Conservation (phyloP, 441 rosid genomes). For the Gossypium schwendimanii region DNA sequence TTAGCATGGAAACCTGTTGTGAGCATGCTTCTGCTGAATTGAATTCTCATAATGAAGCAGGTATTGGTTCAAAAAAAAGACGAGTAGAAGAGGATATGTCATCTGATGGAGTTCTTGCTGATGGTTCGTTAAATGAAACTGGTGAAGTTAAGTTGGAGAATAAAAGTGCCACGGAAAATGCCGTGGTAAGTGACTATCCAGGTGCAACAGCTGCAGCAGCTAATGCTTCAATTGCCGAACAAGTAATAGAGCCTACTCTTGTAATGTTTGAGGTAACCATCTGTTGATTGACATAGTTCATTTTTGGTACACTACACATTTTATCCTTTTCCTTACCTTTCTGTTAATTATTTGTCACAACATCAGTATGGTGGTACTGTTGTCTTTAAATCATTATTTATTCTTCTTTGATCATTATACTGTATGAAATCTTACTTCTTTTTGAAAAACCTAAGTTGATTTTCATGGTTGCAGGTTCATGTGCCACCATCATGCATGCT, state of each 20-base stretch:
- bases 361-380: neutral
- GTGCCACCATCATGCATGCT: slow-evolving; percentile 90
- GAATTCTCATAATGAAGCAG: slow-evolving; percentile 40
- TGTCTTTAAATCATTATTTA: neutral
- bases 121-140: slow-evolving; percentile 39
- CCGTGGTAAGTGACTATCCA: slow-evolving; percentile 38
- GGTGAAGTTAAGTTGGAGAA: slow-evolving; percentile 45
- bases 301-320: neutral
- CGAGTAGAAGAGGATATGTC: slow-evolving; percentile 50
- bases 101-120: slow-evolving; percentile 39
- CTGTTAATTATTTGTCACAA: neutral
- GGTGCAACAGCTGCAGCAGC: slow-evolving; percentile 41
- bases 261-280: slow-evolving; percentile 84
- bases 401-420: neutral
- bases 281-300: neutral
- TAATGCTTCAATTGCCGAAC: slow-evolving; percentile 77
- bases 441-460: neutral
- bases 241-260: slow-evolving; percentile 87
- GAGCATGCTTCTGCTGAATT: slow-evolving; percentile 42
- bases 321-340: neutral
- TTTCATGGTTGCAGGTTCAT: slow-evolving; percentile 60
- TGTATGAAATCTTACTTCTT: neutral
- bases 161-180: slow-evolving; percentile 36
- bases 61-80: slow-evolving; percentile 54
- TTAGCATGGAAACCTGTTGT: slow-evolving; percentile 45